These are phyloP conservation scores for Diplocarpon mali DNA, from an alignment of 2,329 filamentous ascomycete genomes.

Conservation along the genomic window DNA sequence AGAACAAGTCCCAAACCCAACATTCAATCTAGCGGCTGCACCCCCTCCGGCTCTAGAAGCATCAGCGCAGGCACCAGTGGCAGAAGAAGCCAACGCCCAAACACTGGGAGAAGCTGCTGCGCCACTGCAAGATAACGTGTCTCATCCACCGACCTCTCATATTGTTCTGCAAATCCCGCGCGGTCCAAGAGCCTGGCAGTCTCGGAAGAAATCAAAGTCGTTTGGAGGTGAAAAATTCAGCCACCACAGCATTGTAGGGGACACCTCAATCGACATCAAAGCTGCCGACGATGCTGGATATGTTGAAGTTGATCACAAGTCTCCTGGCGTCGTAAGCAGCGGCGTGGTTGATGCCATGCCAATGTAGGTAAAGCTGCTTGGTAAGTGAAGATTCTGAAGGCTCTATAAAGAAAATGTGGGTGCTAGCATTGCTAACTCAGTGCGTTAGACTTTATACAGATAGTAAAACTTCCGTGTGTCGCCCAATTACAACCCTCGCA, in stretches of 20 bases:
- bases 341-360: neutral
- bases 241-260: neutral
- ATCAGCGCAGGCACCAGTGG: too few relatives aligned
- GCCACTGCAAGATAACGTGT: too few relatives aligned
- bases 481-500: neutral
- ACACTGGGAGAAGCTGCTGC: too few relatives aligned
- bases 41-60: too few relatives aligned
- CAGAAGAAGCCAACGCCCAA: too few relatives aligned
- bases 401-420: constrained; percentile 2
- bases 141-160: too few relatives aligned
- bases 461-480: constrained; percentile 7
- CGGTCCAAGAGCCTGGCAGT: constrained; percentile 3
- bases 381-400: constrained; percentile 1
- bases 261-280: neutral
- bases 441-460: constrained; percentile 19
- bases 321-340: constrained; percentile 8
- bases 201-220: constrained; percentile 7
- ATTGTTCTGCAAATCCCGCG: neutral
- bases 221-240: neutral
- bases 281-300: neutral
- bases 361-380: constrained; percentile 1
- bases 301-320: neutral
- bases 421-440: constrained; percentile 21
- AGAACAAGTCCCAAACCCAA: too few relatives aligned
- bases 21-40: too few relatives aligned